phyloP scores from a whole-genome alignment of 2,329 filamentous ascomycete species.

The Aspergillus sp. region DNA sequence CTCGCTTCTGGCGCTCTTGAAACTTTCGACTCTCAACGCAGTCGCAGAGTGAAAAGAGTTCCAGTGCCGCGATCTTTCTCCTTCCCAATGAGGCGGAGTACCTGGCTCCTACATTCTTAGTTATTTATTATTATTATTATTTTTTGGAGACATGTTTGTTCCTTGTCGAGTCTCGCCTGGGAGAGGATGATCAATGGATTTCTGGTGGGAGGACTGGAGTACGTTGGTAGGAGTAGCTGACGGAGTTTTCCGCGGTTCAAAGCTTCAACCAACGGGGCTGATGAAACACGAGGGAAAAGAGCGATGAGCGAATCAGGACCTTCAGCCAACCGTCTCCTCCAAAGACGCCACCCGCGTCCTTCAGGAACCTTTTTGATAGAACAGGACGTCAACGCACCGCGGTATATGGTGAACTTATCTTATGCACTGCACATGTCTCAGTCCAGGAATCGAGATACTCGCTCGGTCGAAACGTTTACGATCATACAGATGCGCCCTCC shows the following conservation, averaged over 20 bases:
- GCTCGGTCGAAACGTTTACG: background rate
- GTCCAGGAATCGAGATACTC: background rate
- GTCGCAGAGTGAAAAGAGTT: background rate
- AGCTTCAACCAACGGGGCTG: background rate
- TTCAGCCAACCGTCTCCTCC: background rate
- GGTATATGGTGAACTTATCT: background rate
- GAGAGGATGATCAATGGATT: background rate
- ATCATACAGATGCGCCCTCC: background rate
- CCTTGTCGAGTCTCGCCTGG: no score
- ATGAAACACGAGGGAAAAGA: background rate
- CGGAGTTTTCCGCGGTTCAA: slow-evolving; percentile 4
- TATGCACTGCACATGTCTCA: background rate
- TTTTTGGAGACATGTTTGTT: no score
- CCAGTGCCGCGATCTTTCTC: no score
- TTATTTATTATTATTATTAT: no score
- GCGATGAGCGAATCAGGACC: slow-evolving; percentile 1
- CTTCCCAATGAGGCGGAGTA: no score
- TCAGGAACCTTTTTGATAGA: background rate
- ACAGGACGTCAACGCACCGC: background rate
- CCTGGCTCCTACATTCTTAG: no score
- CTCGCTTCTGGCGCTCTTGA: background rate
- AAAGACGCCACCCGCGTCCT: background rate
- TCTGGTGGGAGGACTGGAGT: no score
- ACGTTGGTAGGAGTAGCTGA: background rate
- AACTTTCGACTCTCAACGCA: background rate